phyloP scores from a whole-genome alignment of 225 moss, liverwort and hornwort species.

The Bryum argenteum region DNA sequence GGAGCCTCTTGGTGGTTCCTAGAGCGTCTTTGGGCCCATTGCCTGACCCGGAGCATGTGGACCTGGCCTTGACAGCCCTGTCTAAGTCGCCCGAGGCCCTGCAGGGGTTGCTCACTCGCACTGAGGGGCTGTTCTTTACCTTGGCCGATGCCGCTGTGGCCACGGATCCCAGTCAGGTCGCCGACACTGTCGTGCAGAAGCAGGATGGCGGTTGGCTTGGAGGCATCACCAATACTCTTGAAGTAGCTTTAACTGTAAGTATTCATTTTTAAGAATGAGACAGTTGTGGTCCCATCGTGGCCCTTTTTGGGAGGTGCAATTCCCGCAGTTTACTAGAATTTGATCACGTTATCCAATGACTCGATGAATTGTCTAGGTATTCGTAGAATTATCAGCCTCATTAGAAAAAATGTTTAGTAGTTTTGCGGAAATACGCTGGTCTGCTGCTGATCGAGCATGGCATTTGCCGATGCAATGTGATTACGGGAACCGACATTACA shows the following conservation, averaged over 20 bases:
- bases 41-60: slow-evolving; percentile 54
- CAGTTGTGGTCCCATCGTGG: neutral
- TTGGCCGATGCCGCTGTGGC: slow-evolving; percentile 75
- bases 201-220: slow-evolving; percentile 89
- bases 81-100: slow-evolving; percentile 46
- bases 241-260: slow-evolving; percentile 60
- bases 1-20: slow-evolving; percentile 16
- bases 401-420: no score
- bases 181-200: slow-evolving; percentile 58
- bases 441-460: no score
- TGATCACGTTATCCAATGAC: slow-evolving; percentile 10
- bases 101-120: slow-evolving; percentile 42
- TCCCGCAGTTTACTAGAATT: slow-evolving; percentile 10
- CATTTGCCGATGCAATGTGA: no score
- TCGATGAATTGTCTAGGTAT: neutral
- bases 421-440: no score
- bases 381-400: no score
- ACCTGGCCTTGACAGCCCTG: slow-evolving; percentile 40
- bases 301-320: slow-evolving; percentile 2
- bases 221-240: slow-evolving; percentile 74
- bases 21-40: slow-evolving; percentile 52
- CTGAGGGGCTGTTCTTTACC: slow-evolving; percentile 63
- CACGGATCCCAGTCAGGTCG: slow-evolving; percentile 49
- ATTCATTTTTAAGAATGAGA: neutral
- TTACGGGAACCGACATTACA: no score